A percentile compares a stretch with the other conserved stretches of the same genome.
Conservation (phyloP, 352 stramenopile genomes). For the Elongisporangium prolatum region DNA sequence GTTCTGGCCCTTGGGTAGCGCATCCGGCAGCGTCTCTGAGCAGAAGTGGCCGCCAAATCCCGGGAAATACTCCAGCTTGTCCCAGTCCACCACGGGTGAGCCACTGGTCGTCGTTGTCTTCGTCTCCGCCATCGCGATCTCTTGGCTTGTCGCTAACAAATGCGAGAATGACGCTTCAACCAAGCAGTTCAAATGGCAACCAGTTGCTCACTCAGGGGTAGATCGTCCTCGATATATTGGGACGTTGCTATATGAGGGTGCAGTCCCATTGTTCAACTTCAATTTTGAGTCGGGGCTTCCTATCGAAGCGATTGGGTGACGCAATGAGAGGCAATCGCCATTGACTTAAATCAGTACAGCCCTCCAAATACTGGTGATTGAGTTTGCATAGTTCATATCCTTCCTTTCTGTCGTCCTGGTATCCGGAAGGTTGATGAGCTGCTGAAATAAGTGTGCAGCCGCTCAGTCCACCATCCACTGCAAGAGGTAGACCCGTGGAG, state of each 20-base stretch:
- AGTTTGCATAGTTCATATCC: too few relatives aligned
- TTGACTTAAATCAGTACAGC: not conserved
- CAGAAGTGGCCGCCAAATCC: conserved; percentile 94
- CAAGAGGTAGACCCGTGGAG: too few relatives aligned
- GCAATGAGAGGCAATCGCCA: not conserved
- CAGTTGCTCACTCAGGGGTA: not conserved
- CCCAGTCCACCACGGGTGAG: conserved; percentile 22
- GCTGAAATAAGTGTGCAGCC: too few relatives aligned
- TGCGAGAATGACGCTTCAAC: not conserved
- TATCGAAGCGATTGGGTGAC: not conserved
- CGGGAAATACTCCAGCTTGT: conserved; percentile 78
- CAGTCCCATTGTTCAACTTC: not conserved
- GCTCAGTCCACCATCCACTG: too few relatives aligned
- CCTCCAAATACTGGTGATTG: not conserved
- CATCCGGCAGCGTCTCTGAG: conserved; percentile 86
- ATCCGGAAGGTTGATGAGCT: too few relatives aligned
- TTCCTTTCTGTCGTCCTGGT: too few relatives aligned
- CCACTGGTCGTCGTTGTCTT: conserved; percentile 2
- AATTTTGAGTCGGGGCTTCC: not conserved
- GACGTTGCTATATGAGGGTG: not conserved
- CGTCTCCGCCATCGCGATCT: not conserved
- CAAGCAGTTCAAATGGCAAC: not conserved
- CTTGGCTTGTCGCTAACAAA: not conserved
- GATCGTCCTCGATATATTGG: not conserved
- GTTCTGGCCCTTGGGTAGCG: conserved; percentile 92